A percentile compares a stretch with the other conserved stretches of the same genome.
These are phyloP conservation scores for Argentina anserina DNA, from an alignment of 306 rosid genomes.

Conservation along the genomic window DNA sequence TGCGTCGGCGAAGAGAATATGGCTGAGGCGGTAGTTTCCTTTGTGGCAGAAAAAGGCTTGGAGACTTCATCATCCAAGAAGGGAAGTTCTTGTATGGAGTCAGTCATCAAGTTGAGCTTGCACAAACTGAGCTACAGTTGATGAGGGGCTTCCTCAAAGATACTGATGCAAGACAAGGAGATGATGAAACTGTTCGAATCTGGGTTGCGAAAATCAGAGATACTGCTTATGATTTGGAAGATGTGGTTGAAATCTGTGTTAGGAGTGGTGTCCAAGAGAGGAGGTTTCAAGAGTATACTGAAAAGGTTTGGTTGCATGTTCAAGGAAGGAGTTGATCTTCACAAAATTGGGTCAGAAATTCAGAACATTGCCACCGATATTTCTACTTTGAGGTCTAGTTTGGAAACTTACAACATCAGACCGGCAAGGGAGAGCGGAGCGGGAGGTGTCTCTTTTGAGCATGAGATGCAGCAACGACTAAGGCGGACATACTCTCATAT, in stretches of 20 bases:
- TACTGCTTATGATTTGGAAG: slow-evolving; percentile 17
- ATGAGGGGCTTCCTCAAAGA: slow-evolving; percentile 9
- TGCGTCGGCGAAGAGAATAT: background rate
- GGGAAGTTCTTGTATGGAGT: slow-evolving; percentile 5
- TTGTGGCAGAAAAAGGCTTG: background rate
- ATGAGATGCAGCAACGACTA: slow-evolving; percentile 21
- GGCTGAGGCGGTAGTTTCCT: slow-evolving; percentile 1
- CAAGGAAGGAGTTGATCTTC: background rate
- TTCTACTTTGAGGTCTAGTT: slow-evolving; percentile 16
- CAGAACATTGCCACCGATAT: slow-evolving; percentile 17
- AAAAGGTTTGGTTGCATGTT: slow-evolving; percentile 25
- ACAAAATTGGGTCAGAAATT: slow-evolving; percentile 12
- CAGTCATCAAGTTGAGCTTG: slow-evolving; percentile 6
- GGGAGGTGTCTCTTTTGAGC: background rate
- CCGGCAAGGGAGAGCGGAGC: background rate
- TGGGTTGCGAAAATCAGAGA: slow-evolving; percentile 2
- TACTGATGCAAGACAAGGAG: background rate
- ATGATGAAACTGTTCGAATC: background rate
- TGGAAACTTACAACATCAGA: background rate
- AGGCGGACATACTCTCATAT: slow-evolving; percentile 49
- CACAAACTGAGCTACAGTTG: background rate
- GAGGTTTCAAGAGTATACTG: background rate
- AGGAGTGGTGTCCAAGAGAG: background rate
- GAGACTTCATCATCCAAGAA: background rate
- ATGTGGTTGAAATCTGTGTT: slow-evolving; percentile 32